These are phyloP conservation scores for Cercospora citrullina DNA, from an alignment of 2,329 filamentous ascomycete species.

Conservation along the genomic window DNA sequence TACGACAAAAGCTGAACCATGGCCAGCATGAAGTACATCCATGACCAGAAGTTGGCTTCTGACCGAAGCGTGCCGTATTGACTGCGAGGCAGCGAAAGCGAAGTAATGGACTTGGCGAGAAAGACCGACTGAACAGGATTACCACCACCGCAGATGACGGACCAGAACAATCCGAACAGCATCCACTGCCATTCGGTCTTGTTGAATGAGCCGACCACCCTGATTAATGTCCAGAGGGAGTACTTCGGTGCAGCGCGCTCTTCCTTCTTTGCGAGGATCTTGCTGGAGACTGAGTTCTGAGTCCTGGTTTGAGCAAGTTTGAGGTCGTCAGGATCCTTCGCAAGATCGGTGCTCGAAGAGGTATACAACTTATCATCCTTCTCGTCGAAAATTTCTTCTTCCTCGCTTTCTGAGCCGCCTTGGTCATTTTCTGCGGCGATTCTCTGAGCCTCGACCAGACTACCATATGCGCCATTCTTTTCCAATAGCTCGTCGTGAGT, in stretches of 20 bases:
- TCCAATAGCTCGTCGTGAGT: slow-evolving; percentile 78
- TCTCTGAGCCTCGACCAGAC: slow-evolving; percentile 83
- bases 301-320: slow-evolving; percentile 58
- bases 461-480: slow-evolving; percentile 71
- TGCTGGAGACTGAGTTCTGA: slow-evolving; percentile 64
- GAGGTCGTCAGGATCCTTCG: slow-evolving; percentile 62
- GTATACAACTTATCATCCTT: slow-evolving; percentile 32
- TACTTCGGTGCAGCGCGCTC: slow-evolving; percentile 52
- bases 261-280: slow-evolving; percentile 60
- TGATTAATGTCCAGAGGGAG: slow-evolving; percentile 72
- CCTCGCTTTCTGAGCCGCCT: slow-evolving; percentile 52
- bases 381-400: slow-evolving; percentile 34
- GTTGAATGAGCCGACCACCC: slow-evolving; percentile 80
- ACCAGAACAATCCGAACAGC: slow-evolving; percentile 70
- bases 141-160: slow-evolving; percentile 74
- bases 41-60: slow-evolving; percentile 80
- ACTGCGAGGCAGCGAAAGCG: slow-evolving; percentile 59
- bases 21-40: slow-evolving; percentile 86
- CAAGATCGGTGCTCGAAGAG: slow-evolving; percentile 36
- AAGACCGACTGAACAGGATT: slow-evolving; percentile 78
- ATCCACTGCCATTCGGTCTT: slow-evolving; percentile 68
- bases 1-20: slow-evolving; percentile 71
- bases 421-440: slow-evolving; percentile 65
- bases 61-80: slow-evolving; percentile 61
- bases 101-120: slow-evolving; percentile 83